Percentiles rank a stretch among this genome's conserved stretches.
Evolutionary conservation across 83 land plant species (phyloP).

Genomic region (Isoetes engelmannii): DNA sequence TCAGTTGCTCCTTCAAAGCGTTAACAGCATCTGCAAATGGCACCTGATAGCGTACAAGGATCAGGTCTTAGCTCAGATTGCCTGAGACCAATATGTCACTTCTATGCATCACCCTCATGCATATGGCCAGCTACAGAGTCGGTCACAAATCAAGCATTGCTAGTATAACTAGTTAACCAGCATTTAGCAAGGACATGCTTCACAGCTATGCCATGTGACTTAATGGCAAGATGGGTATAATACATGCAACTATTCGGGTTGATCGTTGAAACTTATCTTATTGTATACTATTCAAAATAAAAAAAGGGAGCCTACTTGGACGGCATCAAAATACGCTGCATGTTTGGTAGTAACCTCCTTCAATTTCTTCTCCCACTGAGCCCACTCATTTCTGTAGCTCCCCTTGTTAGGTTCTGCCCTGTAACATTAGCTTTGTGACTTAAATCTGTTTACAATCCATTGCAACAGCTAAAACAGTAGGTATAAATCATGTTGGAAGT

Average conservation of each 20-base stretch:
- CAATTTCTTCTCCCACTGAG: conserved; percentile 62
- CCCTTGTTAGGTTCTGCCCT: conserved; percentile 80
- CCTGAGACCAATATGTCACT: no score
- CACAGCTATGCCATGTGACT: no score
- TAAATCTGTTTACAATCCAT: no score
- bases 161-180: not conserved
- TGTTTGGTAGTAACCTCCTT: conserved; percentile 42
- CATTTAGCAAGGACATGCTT: not conserved
- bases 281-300: no score
- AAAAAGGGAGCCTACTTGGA: conserved; percentile 48
- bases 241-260: no score
- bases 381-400: conserved; percentile 67
- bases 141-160: no score
- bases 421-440: not conserved
- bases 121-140: no score
- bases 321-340: conserved; percentile 53
- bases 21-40: conserved; percentile 27
- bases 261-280: no score
- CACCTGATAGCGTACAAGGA: conserved; percentile 13
- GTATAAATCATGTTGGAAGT: no score
- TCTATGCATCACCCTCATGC: no score
- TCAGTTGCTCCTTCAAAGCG: conserved; percentile 19
- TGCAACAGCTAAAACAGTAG: no score
- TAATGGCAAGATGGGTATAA: no score
- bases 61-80: not conserved